phyloP scores from a whole-genome alignment of 2,329 filamentous ascomycete species.

The Colletotrichum echinochloae region DNA sequence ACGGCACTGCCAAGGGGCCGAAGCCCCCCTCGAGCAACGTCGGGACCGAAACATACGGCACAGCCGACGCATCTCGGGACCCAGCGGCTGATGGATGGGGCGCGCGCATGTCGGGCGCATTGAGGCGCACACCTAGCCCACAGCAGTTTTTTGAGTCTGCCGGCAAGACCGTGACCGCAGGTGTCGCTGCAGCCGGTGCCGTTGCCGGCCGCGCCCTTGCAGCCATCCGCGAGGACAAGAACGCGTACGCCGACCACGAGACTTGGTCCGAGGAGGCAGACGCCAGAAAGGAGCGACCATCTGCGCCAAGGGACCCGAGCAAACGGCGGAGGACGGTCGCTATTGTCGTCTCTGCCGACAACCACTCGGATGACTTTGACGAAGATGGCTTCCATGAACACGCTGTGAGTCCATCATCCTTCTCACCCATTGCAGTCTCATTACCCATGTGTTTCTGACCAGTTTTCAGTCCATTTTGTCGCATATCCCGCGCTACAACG shows the following conservation, averaged over 20 bases:
- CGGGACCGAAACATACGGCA: conserved; percentile 58
- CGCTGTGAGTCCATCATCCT: conserved; percentile 72
- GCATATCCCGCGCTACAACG: conserved; percentile 82
- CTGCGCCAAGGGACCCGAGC: conserved; percentile 50
- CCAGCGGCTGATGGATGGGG: conserved; percentile 70
- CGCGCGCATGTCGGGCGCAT: conserved; percentile 81
- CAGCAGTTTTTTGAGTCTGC: conserved; percentile 90
- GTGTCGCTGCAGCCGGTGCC: conserved; percentile 84
- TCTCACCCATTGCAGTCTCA: not conserved
- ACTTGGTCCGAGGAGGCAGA: conserved; percentile 93
- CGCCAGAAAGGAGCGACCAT: conserved; percentile 65
- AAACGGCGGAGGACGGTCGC: conserved; percentile 82
- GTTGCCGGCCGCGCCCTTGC: conserved; percentile 85
- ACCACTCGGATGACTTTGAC: conserved; percentile 67
- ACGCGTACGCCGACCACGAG: conserved; percentile 85
- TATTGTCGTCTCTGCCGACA: conserved; percentile 87
- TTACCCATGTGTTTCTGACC: conserved; percentile 29
- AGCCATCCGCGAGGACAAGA: conserved; percentile 83
- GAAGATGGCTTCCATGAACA: conserved; percentile 78
- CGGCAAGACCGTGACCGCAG: conserved; percentile 82
- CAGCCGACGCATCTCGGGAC: conserved; percentile 49
- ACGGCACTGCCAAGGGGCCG: conserved; percentile 54
- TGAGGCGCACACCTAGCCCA: conserved; percentile 85
- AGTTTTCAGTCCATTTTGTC: conserved; percentile 80
- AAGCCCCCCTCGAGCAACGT: conserved; percentile 55